Conservation (phyloP, 2,329 filamentous ascomycete species). For the Talaromyces atroroseus region DNA sequence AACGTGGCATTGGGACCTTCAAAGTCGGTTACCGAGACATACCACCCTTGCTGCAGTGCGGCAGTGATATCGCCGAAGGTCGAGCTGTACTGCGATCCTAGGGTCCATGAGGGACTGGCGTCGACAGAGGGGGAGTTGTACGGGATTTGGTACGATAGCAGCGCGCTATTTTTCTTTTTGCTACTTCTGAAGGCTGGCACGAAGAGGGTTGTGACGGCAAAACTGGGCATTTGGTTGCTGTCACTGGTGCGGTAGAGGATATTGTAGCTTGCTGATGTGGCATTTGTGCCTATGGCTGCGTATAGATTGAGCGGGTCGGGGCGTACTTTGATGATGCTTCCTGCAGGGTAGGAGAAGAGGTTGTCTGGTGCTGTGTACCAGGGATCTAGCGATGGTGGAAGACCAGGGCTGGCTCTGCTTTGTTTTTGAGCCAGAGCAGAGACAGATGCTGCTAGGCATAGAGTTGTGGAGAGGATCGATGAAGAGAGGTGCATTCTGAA, state of each 20-base stretch:
- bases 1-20: constrained; percentile 9
- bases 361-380: constrained; percentile 10
- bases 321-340: constrained; percentile 5
- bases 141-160: constrained; percentile 7
- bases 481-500: no score
- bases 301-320: background rate
- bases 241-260: constrained; percentile 11
- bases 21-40: constrained; percentile 7
- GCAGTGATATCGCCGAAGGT: background rate
- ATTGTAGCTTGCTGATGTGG: constrained; percentile 9
- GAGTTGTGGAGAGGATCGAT: no score
- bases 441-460: no score
- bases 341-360: background rate
- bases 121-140: constrained; percentile 9
- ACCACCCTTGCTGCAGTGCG: constrained; percentile 7
- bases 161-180: background rate
- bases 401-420: no score
- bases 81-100: background rate
- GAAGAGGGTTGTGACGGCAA: constrained; percentile 8
- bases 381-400: constrained; percentile 9
- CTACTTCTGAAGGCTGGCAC: background rate
- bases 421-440: no score
- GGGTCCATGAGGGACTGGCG: constrained; percentile 7
- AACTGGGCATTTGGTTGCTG: background rate
- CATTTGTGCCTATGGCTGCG: background rate